Conservation (phyloP, 2,329 filamentous ascomycete genomes). For the Penicillium sp. region DNA sequence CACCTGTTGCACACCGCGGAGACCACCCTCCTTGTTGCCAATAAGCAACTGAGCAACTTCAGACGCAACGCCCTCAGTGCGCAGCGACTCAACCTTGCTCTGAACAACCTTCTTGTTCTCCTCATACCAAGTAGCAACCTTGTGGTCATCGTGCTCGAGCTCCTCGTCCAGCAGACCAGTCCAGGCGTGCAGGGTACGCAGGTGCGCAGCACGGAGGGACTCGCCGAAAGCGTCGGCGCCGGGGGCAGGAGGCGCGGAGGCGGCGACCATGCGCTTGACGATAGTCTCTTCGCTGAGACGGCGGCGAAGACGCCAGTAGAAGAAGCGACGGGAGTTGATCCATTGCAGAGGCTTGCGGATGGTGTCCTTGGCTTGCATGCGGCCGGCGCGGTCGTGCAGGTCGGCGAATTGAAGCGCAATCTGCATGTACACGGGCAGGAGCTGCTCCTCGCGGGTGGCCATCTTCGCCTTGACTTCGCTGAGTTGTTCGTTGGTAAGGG, state of each 20-base stretch:
- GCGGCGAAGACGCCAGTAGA: slow-evolving; percentile 98
- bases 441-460: slow-evolving; percentile 77
- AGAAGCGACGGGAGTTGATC: slow-evolving; percentile 90
- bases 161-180: slow-evolving; percentile 65
- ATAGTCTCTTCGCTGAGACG: slow-evolving; percentile 97
- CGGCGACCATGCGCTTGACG: slow-evolving; percentile 75
- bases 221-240: slow-evolving; percentile 40
- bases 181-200: slow-evolving; percentile 80
- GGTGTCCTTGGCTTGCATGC: slow-evolving; percentile 96
- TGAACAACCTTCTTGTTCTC: slow-evolving; percentile 81
- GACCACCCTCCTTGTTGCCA: slow-evolving; percentile 65
- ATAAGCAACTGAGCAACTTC: slow-evolving; percentile 69
- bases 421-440: slow-evolving; percentile 90
- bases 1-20: slow-evolving; percentile 84
- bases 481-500: slow-evolving; percentile 70
- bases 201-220: slow-evolving; percentile 62
- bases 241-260: slow-evolving; percentile 41
- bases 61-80: slow-evolving; percentile 68
- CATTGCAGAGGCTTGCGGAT: slow-evolving; percentile 83
- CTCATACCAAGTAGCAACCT: slow-evolving; percentile 93
- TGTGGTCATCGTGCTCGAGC: slow-evolving; percentile 76
- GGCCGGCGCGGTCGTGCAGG: slow-evolving; percentile 91
- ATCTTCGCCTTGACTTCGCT: slow-evolving; percentile 81
- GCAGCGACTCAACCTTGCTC: slow-evolving; percentile 80
- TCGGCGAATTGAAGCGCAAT: slow-evolving; percentile 97